Conservation (phyloP, 2,329 filamentous ascomycete species). For the Gaeumannomyces sp. region DNA sequence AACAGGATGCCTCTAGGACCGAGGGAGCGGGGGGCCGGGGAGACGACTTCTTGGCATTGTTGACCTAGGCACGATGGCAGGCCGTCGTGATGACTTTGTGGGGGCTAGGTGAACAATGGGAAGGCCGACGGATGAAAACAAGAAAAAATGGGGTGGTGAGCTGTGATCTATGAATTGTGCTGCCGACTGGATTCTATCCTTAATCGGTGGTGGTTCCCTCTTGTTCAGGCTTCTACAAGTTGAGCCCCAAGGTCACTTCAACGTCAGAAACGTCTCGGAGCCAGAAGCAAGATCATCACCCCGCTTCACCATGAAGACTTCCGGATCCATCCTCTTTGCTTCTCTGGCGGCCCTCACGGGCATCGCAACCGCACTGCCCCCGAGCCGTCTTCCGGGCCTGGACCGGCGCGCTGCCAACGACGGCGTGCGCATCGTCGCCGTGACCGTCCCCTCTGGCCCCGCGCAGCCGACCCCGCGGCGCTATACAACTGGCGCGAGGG, state of each 20-base stretch:
- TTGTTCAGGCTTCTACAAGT: no score
- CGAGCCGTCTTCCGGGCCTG: neutral
- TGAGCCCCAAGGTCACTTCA: no score
- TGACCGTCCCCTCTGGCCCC: neutral
- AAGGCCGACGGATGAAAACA: neutral
- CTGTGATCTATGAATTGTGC: neutral
- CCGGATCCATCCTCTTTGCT: neutral
- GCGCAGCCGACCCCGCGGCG: conserved; percentile 4
- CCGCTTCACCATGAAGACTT: conserved; percentile 5
- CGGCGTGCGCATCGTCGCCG: neutral
- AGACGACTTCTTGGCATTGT: neutral
- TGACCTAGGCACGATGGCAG: neutral
- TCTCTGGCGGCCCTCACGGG: neutral
- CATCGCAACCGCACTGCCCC: neutral
- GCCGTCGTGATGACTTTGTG: neutral
- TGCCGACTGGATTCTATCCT: neutral
- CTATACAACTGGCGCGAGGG: conserved; percentile 17
- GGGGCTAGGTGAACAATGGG: neutral
- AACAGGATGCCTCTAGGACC: neutral
- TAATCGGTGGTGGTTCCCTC: neutral
- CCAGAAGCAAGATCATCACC: neutral
- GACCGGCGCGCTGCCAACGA: neutral
- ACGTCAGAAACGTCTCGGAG: neutral
- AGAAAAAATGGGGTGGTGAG: neutral
- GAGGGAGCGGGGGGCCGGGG: neutral